Conservation (phyloP, 257 asterid genomes). For the Solanum habrochaites region DNA sequence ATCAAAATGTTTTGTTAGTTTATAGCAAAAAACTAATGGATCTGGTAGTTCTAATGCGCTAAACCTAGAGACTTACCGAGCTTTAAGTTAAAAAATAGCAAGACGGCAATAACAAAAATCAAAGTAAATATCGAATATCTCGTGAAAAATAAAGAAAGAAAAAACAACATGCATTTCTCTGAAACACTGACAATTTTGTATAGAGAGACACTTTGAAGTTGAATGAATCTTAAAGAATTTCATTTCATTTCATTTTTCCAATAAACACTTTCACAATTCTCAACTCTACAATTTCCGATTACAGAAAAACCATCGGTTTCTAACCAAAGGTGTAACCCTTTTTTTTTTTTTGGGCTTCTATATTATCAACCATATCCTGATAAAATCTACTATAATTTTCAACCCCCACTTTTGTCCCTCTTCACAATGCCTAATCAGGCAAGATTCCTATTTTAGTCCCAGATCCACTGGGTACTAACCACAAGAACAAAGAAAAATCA, state of each 20-base stretch:
- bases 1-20: too few relatives aligned
- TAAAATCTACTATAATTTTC: background rate
- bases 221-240: slow-evolving; percentile 38
- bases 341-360: background rate
- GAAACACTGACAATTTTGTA: background rate
- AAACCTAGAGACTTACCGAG: background rate
- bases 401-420: background rate
- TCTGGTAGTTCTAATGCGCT: background rate
- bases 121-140: background rate
- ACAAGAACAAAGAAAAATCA: slow-evolving; percentile 9
- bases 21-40: too few relatives aligned
- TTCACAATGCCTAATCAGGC: slow-evolving; percentile 4
- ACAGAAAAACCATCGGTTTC: slow-evolving; percentile 43
- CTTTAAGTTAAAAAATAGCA: background rate
- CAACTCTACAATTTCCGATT: slow-evolving; percentile 70
- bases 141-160: background rate
- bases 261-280: slow-evolving; percentile 13
- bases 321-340: slow-evolving; percentile 12
- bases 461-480: slow-evolving; percentile 12
- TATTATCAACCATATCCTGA: slow-evolving; percentile 5
- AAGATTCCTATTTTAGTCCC: slow-evolving; percentile 5
- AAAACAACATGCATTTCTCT: background rate
- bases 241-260: slow-evolving; percentile 9
- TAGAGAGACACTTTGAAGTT: slow-evolving; percentile 11
- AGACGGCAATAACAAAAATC: background rate